Conservation (phyloP, 768 basidiomycete genomes). For the Cystobasidium tubakii region DNA sequence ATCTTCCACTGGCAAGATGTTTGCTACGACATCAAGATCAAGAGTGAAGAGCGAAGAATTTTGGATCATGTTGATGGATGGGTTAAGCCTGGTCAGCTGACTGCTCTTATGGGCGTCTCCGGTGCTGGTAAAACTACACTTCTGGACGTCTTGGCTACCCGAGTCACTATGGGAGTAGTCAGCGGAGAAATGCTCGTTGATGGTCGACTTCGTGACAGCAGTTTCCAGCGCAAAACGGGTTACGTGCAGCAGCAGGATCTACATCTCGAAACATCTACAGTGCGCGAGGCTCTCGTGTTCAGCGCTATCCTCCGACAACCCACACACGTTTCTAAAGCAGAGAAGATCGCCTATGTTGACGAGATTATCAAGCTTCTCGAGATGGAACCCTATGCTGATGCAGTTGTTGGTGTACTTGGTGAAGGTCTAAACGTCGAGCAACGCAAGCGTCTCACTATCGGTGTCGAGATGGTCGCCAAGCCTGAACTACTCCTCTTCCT, state of each 20-base stretch:
- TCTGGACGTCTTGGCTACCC: conserved; percentile 47
- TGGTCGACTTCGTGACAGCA: conserved; percentile 50
- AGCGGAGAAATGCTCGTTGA: conserved; percentile 54
- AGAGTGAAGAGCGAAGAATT: conserved; percentile 41
- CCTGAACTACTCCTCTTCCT: conserved; percentile 76
- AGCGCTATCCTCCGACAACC: conserved; percentile 52
- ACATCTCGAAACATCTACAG: conserved; percentile 51
- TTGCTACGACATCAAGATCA: conserved; percentile 49
- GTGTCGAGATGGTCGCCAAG: conserved; percentile 60
- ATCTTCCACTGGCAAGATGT: conserved; percentile 50
- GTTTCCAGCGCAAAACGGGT: conserved; percentile 53
- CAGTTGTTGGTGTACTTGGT: conserved; percentile 53
- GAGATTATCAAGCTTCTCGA: conserved; percentile 52
- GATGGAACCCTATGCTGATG: conserved; percentile 53
- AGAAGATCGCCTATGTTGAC: conserved; percentile 52
- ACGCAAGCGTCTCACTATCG: conserved; percentile 60
- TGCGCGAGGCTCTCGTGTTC: conserved; percentile 53
- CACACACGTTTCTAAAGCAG: conserved; percentile 47
- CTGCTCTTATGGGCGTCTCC: conserved; percentile 53
- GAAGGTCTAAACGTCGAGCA: conserved; percentile 51
- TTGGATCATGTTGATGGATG: conserved; percentile 44
- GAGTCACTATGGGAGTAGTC: conserved; percentile 52
- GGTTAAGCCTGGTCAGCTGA: conserved; percentile 50
- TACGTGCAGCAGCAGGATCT: conserved; percentile 47
- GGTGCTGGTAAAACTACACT: conserved; percentile 52